These are phyloP conservation scores for Rhizopogon roseolus DNA, from an alignment of 768 basidiomycete genomes.

Conservation along the genomic window DNA sequence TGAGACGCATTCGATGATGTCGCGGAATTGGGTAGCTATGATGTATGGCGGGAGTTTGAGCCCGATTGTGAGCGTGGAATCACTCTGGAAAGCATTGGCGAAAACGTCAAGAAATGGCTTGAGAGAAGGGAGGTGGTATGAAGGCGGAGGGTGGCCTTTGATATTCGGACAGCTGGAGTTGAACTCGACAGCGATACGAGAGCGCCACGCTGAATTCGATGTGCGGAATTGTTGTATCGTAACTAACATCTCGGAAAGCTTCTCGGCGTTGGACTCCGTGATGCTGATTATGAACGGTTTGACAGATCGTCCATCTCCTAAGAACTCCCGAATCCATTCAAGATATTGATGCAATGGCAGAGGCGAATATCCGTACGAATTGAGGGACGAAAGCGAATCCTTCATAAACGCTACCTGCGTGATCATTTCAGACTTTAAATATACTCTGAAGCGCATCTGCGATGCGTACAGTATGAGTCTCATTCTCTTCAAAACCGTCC, in stretches of 20 bases:
- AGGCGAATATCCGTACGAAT: conserved; percentile 87
- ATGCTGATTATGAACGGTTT: conserved; percentile 81
- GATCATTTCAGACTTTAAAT: background rate
- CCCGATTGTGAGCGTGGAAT: conserved; percentile 59
- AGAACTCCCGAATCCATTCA: conserved; percentile 49
- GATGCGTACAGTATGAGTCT: conserved; percentile 51
- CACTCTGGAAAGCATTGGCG: conserved; percentile 40
- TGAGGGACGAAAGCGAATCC: conserved; percentile 55
- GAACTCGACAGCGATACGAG: conserved; percentile 66
- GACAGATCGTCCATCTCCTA: conserved; percentile 31
- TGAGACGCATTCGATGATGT: conserved; percentile 43
- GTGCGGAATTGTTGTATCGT: conserved; percentile 58
- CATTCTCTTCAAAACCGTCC: conserved; percentile 64
- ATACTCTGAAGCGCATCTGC: background rate
- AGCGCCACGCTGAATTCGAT: conserved; percentile 24
- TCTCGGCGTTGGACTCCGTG: conserved; percentile 52
- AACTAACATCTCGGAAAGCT: conserved; percentile 51
- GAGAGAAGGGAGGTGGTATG: conserved; percentile 55
- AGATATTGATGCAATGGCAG: conserved; percentile 65
- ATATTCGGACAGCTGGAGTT: conserved; percentile 89
- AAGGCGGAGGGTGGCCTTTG: conserved; percentile 50
- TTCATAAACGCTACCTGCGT: conserved; percentile 57
- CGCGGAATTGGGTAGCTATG: conserved; percentile 53
- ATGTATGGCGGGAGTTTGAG: conserved; percentile 79
- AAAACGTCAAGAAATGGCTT: conserved; percentile 51